Evolutionary conservation across 345 rosid species (phyloP).

Genomic region (Bretschneidera sinensis): DNA sequence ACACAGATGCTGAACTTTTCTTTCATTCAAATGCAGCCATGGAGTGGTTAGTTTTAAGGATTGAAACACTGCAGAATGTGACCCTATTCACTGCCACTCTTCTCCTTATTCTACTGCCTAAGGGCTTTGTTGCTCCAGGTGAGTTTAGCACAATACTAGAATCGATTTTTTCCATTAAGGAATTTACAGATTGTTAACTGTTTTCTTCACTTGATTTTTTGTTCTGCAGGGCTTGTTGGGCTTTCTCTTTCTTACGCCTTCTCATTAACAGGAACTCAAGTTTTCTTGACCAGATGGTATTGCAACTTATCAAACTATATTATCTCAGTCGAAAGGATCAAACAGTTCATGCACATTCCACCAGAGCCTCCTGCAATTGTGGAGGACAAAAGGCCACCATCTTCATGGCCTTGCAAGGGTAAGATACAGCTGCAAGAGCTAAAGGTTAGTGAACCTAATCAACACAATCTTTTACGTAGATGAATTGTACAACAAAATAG

Average conservation of each 20-base stretch:
- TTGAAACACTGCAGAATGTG: conserved; percentile 64
- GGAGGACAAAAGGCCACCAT: conserved; percentile 51
- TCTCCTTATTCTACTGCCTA: conserved; percentile 67
- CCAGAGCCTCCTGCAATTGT: conserved; percentile 61
- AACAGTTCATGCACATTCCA: conserved; percentile 62
- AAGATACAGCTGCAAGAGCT: conserved; percentile 64
- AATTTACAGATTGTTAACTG: too few relatives aligned
- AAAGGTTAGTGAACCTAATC: conserved; percentile 31
- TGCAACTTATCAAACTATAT: conserved; percentile 61
- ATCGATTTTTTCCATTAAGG: too few relatives aligned
- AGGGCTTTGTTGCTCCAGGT: conserved; percentile 54
- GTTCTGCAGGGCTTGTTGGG: conserved; percentile 55
- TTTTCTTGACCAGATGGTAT: conserved; percentile 52
- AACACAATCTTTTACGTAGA: neutral
- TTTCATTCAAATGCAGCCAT: conserved; percentile 69
- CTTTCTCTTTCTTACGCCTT: conserved; percentile 76
- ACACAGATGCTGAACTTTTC: conserved; percentile 66
- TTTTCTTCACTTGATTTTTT: too few relatives aligned
- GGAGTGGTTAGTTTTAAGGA: conserved; percentile 78
- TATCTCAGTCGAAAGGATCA: conserved; percentile 67
- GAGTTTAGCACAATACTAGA: neutral
- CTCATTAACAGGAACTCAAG: conserved; percentile 47
- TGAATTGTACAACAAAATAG: neutral
- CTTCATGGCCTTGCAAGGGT: conserved; percentile 67
- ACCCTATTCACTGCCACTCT: conserved; percentile 68